Percentiles rank a stretch among this genome's conserved stretches.
Evolutionary conservation across 2,329 filamentous ascomycete species (phyloP).

Genomic region (Colletotrichum chlorophyti): DNA sequence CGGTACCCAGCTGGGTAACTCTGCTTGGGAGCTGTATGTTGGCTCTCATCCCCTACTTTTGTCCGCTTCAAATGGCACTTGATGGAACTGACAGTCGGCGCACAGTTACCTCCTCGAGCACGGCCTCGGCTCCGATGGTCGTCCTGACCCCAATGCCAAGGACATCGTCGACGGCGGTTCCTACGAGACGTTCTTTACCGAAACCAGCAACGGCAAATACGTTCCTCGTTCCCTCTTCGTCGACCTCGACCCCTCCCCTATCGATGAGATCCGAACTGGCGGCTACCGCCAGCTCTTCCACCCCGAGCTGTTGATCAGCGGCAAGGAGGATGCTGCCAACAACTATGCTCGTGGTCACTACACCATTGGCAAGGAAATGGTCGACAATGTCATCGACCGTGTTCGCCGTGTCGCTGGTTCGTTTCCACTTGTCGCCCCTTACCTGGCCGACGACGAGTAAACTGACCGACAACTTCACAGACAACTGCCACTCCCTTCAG

Average conservation of each 20-base stretch:
- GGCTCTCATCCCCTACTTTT: constrained; percentile 7
- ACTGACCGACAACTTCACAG: constrained; percentile 44
- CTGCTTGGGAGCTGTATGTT: constrained; percentile 77
- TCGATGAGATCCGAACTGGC: constrained; percentile 77
- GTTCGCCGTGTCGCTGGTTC: constrained; percentile 73
- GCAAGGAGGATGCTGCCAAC: constrained; percentile 80
- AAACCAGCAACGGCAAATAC: constrained; percentile 75
- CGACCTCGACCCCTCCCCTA: constrained; percentile 75
- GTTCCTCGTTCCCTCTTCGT: constrained; percentile 76
- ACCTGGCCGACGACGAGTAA: not conserved
- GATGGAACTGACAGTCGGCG: constrained; percentile 28
- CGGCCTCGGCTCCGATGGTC: constrained; percentile 70
- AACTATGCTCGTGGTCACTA: constrained; percentile 81
- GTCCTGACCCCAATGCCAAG: constrained; percentile 65
- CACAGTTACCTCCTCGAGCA: constrained; percentile 75
- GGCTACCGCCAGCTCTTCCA: constrained; percentile 74
- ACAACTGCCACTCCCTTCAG: constrained; percentile 76
- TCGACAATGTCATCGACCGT: constrained; percentile 73
- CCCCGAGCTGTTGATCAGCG: constrained; percentile 74
- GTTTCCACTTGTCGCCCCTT: constrained; percentile 33
- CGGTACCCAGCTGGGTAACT: constrained; percentile 77
- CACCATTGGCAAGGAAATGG: constrained; percentile 79
- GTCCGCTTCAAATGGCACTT: constrained; percentile 16
- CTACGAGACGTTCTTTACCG: constrained; percentile 77
- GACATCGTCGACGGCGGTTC: constrained; percentile 68